A percentile compares a stretch with the other conserved stretches of the same genome.
These are phyloP conservation scores for Wallacemonas sp. DNA, from an alignment of 208 protist species.

Conservation along the genomic window DNA sequence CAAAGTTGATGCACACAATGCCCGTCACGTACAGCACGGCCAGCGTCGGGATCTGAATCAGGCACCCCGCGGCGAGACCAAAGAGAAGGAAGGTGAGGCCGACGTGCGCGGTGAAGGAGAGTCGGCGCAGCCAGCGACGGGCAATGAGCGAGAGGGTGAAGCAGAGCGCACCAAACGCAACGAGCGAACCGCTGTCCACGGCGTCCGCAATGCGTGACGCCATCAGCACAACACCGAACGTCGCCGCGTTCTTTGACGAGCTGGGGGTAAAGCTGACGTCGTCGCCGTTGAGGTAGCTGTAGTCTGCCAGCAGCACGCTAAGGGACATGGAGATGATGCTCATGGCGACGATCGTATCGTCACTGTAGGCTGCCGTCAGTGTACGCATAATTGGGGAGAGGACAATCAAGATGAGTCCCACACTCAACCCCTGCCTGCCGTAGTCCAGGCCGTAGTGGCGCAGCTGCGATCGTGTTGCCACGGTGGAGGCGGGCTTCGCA, in stretches of 20 bases:
- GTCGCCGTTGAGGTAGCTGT: conserved; percentile 85
- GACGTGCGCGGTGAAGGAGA: conserved; percentile 64
- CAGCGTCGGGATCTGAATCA: conserved; percentile 59
- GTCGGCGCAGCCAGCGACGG: conserved; percentile 58
- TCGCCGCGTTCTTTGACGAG: conserved; percentile 78
- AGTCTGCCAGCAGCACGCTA: conserved; percentile 78
- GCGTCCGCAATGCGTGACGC: conserved; percentile 73
- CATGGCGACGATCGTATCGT: conserved; percentile 90
- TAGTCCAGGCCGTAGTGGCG: conserved; percentile 36
- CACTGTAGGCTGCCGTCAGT: conserved; percentile 79
- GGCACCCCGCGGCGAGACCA: conserved; percentile 40
- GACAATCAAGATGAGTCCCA: conserved; percentile 59
- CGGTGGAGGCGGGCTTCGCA: not conserved
- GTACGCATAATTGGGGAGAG: conserved; percentile 82
- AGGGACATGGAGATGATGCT: conserved; percentile 79
- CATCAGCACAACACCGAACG: conserved; percentile 81
- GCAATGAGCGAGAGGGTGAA: conserved; percentile 83
- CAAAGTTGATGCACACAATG: conserved; percentile 56
- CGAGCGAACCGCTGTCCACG: conserved; percentile 65
- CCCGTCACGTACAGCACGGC: conserved; percentile 53
- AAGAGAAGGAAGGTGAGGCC: conserved; percentile 65
- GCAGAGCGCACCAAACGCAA: conserved; percentile 83
- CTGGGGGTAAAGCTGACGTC: conserved; percentile 61
- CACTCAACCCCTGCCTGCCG: conserved; percentile 45
- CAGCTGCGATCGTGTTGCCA: not conserved